Evolutionary conservation across 1,139 yeast genomes (phyloP).

Genomic region (Geotrichum klebahnii): DNA sequence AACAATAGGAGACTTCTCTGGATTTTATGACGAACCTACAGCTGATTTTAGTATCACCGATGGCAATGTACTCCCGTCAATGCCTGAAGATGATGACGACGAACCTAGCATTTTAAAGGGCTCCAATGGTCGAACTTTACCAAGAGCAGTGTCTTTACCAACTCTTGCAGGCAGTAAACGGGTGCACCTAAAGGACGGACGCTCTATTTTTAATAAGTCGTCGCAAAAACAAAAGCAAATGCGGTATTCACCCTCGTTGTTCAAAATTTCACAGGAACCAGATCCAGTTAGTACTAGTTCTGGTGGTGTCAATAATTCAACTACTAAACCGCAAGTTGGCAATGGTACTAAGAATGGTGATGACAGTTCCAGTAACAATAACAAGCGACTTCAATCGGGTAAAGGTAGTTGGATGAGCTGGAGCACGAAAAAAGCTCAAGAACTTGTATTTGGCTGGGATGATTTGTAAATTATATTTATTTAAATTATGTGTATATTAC

Average conservation of each 20-base stretch:
- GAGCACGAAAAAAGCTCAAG: constrained; percentile 39
- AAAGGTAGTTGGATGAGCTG: constrained; percentile 37
- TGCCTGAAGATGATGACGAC: no score
- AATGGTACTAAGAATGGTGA: constrained; percentile 10
- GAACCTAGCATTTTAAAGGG: no score
- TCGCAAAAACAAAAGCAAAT: constrained; percentile 25
- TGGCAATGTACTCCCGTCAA: constrained; percentile 4
- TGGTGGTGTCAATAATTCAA: no score
- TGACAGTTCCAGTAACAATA: no score
- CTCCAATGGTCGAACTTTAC: constrained; percentile 9
- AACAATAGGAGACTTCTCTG: constrained; percentile 4
- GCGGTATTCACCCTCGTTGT: constrained; percentile 17
- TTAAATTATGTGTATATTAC: no score
- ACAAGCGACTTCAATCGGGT: constrained; percentile 17
- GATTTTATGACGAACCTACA: constrained; percentile 1
- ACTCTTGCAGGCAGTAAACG: constrained; percentile 26
- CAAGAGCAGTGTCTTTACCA: constrained; percentile 35
- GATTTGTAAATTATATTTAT: no score
- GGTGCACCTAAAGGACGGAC: constrained; percentile 31
- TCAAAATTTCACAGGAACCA: constrained; percentile 18
- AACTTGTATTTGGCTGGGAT: constrained; percentile 53
- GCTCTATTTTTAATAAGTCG: constrained; percentile 30
- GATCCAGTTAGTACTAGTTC: constrained; percentile 8
- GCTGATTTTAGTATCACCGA: constrained; percentile 10
- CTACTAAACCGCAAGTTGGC: neutral